Conservation (phyloP, 176 grass and related monocot genomes). For the Saccharum spontaneum region DNA sequence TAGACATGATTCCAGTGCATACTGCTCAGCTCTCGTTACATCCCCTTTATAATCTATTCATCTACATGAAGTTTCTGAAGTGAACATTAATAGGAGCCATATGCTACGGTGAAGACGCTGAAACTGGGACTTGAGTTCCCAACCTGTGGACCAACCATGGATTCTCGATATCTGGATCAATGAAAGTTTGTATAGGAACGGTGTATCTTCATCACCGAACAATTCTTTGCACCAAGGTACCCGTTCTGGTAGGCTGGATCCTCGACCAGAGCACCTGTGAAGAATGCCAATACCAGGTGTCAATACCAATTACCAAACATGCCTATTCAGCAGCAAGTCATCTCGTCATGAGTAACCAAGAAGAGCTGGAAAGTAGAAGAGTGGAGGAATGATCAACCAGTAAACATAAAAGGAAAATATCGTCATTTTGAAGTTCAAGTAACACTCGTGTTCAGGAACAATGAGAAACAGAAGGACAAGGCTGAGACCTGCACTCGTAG, state of each 20-base stretch:
- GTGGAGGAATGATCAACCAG: not conserved
- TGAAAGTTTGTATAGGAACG: slow-evolving; percentile 37
- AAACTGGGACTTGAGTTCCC: slow-evolving; percentile 37
- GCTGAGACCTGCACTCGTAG: slow-evolving; percentile 79
- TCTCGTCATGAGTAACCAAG: not conserved
- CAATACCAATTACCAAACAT: not conserved
- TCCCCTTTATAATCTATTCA: not conserved
- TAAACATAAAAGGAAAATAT: not conserved
- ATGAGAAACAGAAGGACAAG: not conserved
- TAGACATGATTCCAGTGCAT: not conserved
- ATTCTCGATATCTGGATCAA: slow-evolving; percentile 34
- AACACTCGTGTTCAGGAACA: slow-evolving; percentile 11
- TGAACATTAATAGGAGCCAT: not conserved
- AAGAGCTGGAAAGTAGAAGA: not conserved
- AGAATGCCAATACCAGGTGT: not conserved
- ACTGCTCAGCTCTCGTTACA: not conserved
- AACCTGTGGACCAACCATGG: slow-evolving; percentile 51
- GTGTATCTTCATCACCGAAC: slow-evolving; percentile 44
- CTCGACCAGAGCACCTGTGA: slow-evolving; percentile 39
- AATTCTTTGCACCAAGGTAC: slow-evolving; percentile 60
- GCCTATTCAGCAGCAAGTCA: not conserved
- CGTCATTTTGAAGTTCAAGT: not conserved
- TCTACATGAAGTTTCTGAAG: not conserved
- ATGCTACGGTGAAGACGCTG: slow-evolving; percentile 24
- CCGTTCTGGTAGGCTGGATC: slow-evolving; percentile 27